Percentiles rank a stretch among this genome's conserved stretches.
phyloP scores from a whole-genome alignment of 1,284 basidiomycete genomes.

The Volvariella volvacea region DNA sequence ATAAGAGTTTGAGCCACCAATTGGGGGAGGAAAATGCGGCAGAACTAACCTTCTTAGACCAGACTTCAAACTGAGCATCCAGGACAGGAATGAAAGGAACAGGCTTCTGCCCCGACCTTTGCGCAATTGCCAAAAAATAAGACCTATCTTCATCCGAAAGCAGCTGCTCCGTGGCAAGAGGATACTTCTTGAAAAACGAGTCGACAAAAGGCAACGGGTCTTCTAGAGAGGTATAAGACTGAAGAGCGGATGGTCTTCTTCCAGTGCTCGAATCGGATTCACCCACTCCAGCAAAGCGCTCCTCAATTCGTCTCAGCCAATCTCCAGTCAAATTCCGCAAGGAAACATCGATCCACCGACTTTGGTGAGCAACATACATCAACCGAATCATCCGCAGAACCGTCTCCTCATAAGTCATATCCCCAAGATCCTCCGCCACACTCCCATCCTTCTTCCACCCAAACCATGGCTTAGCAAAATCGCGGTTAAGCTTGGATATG shows the following conservation, averaged over 20 bases:
- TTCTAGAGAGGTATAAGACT: constrained; percentile 83
- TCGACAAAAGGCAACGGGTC: constrained; percentile 76
- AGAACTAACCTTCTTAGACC: constrained; percentile 93
- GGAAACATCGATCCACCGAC: constrained; percentile 92
- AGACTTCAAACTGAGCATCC: constrained; percentile 90
- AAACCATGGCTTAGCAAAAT: constrained; percentile 98
- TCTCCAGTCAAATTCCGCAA: constrained; percentile 94
- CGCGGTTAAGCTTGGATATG: constrained; percentile 88
- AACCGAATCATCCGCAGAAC: constrained; percentile 86
- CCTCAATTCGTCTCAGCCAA: constrained; percentile 95
- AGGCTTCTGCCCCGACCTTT: constrained; percentile 96
- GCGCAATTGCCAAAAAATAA: constrained; percentile 92
- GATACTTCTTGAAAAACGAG: constrained; percentile 82
- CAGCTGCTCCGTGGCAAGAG: constrained; percentile 77
- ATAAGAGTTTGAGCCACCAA: constrained; percentile 10
- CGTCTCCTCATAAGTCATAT: constrained; percentile 99
- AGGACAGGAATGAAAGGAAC: constrained; percentile 98
- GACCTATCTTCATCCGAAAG: constrained; percentile 92
- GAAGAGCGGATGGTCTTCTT: constrained; percentile 89
- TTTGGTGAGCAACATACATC: constrained; percentile 90
- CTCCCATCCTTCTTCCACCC: constrained; percentile 88
- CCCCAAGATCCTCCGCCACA: constrained; percentile 80
- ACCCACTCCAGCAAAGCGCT: constrained; percentile 95
- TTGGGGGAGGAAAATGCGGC: no score
- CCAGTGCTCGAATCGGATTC: constrained; percentile 51